A percentile compares a stretch with the other conserved stretches of the same genome.
Evolutionary conservation across 1,139 yeast genomes (phyloP).

Genomic region (Insectozyma bohioensis): DNA sequence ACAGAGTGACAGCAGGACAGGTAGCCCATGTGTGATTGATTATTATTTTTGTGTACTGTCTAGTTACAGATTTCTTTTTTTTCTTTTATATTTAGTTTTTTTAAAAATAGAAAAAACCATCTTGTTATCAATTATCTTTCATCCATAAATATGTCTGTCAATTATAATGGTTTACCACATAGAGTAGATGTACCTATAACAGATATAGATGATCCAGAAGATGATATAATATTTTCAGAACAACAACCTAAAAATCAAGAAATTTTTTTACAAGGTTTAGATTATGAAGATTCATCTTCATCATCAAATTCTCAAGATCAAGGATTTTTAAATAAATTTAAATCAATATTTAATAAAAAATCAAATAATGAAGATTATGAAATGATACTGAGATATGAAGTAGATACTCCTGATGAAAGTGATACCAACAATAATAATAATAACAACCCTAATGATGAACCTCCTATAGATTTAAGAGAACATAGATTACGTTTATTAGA

Average conservation of each 20-base stretch:
- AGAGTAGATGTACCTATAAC: constrained; percentile 58
- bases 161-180: constrained; percentile 22
- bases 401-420: constrained; percentile 8
- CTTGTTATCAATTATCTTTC: too few species aligned
- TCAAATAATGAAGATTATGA: constrained; percentile 13
- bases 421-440: constrained; percentile 1
- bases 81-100: too few species aligned
- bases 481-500: constrained; percentile 14
- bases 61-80: too few species aligned
- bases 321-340: constrained; percentile 11
- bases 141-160: constrained; percentile 13
- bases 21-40: too few species aligned
- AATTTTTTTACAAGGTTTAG: constrained; percentile 21
- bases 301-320: too few species aligned
- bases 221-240: constrained; percentile 36
- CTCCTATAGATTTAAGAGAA: constrained; percentile 14
- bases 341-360: constrained; percentile 9
- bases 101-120: too few species aligned
- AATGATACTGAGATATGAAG: constrained; percentile 12
- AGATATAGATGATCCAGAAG: constrained; percentile 54
- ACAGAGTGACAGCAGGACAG: too few species aligned
- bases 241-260: constrained; percentile 11
- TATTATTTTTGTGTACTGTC: too few species aligned
- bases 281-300: constrained; percentile 19
- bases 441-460: constrained; percentile 7